Evolutionary conservation across 345 rosid genomes (phyloP), one percentile per base, ranked within the genome.

Genomic region (Boechera retrofracta): DNA sequence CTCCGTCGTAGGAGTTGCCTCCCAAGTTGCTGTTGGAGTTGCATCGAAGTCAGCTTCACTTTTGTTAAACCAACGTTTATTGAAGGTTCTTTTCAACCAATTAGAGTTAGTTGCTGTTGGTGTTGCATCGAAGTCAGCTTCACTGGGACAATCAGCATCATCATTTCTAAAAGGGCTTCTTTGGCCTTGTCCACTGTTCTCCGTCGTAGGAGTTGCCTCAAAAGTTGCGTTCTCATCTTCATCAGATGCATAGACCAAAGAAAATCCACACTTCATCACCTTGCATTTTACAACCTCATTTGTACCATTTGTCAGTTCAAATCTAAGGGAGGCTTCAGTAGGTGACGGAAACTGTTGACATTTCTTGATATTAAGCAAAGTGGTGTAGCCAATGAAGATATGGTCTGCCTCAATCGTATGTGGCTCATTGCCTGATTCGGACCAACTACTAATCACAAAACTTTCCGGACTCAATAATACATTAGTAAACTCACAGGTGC

Each of bases 291-390:
- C 26, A 28, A 31, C 68, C 28, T 9, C 63, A n/a, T 29, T 76
- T 39, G 64, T 49, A 39, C 79, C 79, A 68, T 61, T 60, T 39
- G 48, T 69, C 64, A 76, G 69, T 29, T 76, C 55, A 51, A 76
- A 76, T 59, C 47, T 18, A 16, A 76, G 36, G 35, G 63, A 75
- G 0, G 9, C 33, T 36, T 67, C 45, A 38, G 36, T 29, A 16
- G 51, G 21, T 44, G 60, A 38, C 49, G 63, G 11, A 1, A 29
- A 18, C 9, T 49, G 35, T 32, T 49, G 44, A 76, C 3, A 6
- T 29, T 68, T 39, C 10, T 51, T 60, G 38, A 61, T 52, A 29
- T 39, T 51, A 21, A 39, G 3, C 35, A 56, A 29, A 11, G 12
- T 39, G 12, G 69, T 68, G 57, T 76, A 76, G 63, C 57, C 56